Base-by-base conservation (phyloP, 2,329 filamentous ascomycete genomes). In the Sordariomycetes sp. region DNA sequence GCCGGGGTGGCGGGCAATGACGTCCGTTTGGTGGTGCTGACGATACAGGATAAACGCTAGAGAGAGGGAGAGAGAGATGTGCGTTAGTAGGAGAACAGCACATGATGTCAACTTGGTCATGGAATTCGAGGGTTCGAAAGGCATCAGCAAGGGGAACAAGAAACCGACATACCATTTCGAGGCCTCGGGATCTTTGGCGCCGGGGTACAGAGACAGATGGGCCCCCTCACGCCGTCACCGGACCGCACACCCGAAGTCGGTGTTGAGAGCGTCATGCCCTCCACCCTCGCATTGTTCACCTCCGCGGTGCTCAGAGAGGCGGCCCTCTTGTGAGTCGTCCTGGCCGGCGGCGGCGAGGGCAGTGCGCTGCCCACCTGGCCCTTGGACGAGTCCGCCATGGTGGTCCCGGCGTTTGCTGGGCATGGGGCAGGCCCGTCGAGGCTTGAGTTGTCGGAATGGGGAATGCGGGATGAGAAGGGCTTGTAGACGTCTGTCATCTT, bases 11-110 rank as follows among this genome's bases (percentile, higher is more conserved):
- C 89, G 80, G 57, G 84, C 78, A 42, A 91, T 87, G 55, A 97
- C 89, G 54, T 82, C 77, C 20, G 87, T 84, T 70, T 97, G 92
- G 65, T 94, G 86, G 69, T 95, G 87, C 69, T 97, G 91, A 45
- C 94, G 90, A 74, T 96, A 99, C 64, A 99, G 78, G 63, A 99
- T 99, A 74, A 99, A 99, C 55, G 92, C 94, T 99, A n/a, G 20
- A 15, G 34, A 24, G 15, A 32, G 10, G 10, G 92, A 94, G 97
- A n/a, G 20, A 15, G 34, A 24, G 15, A 32, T 3, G 10, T 17
- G 34, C 12, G 53, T 54, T 24, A 54, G 25, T 15, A 17, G 15
- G 10, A 32, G 28, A 32, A 8, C 28, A 32, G 28, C 28, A 32
- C 28, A 32, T 3, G 28, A 32, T 32, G 28, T 8, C 28, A 32